Evolutionary conservation across 306 rosid species (phyloP).

Genomic region (Vicia villosa): DNA sequence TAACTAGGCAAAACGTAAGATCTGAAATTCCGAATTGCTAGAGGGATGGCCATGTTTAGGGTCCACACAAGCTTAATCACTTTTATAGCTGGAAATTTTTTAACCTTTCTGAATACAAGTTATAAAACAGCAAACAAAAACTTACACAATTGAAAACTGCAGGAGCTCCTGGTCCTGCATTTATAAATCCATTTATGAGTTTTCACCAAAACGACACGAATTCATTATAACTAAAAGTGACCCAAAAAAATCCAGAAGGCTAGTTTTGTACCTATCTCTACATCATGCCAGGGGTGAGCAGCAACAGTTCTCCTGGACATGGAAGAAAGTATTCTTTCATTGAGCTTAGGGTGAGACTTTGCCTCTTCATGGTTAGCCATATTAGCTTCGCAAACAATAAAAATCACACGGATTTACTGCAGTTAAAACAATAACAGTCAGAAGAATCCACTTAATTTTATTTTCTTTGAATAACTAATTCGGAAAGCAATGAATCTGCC

Average conservation of each 20-base stretch:
- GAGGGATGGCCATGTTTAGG: conserved; percentile 9
- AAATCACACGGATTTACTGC: conserved; percentile 2
- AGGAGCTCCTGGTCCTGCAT: conserved; percentile 97
- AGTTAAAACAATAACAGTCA: conserved; percentile 2
- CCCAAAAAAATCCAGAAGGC: neutral
- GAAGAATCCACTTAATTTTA: conserved; percentile 2
- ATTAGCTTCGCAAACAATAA: conserved; percentile 34
- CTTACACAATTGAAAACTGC: conserved; percentile 89
- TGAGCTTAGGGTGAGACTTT: conserved; percentile 54
- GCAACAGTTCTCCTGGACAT: conserved; percentile 84
- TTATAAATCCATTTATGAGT: conserved; percentile 29
- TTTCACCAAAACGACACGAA: conserved; percentile 20
- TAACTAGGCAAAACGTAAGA: conserved; percentile 22
- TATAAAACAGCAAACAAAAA: conserved; percentile 15
- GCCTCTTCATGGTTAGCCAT: conserved; percentile 69
- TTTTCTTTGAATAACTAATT: neutral
- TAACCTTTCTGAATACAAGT: conserved; percentile 10
- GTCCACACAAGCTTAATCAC: conserved; percentile 14
- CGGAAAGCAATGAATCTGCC: neutral
- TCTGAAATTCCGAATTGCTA: conserved; percentile 24
- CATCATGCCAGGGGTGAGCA: conserved; percentile 99
- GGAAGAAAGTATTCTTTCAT: conserved; percentile 89
- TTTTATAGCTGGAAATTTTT: neutral
- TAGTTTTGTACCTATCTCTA: conserved; percentile 72
- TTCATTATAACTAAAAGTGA: conserved; percentile 8